A percentile compares a stretch with the other conserved stretches of the same genome.
These are phyloP conservation scores for Colletotrichum tofieldiae DNA, from an alignment of 2,329 filamentous ascomycete genomes.

Conservation along the genomic window DNA sequence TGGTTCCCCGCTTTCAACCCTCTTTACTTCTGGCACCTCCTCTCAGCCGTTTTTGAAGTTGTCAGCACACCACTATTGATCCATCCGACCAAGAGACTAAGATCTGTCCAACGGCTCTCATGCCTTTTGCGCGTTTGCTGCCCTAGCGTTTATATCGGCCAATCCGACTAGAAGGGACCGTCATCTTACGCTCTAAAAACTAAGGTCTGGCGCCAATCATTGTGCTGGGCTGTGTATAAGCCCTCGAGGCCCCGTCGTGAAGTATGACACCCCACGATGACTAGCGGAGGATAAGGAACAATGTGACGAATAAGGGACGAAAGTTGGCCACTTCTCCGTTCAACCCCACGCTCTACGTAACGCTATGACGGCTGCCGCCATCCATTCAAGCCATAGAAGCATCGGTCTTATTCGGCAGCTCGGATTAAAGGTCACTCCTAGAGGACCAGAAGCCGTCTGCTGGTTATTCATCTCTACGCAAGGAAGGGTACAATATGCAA, in stretches of 20 bases:
- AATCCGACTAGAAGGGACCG: constrained; percentile 7
- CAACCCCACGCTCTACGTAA: constrained; percentile 24
- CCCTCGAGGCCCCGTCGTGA: neutral
- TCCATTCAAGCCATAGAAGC: neutral
- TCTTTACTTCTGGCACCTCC: neutral
- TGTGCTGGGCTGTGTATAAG: neutral
- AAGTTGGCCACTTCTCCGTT: neutral
- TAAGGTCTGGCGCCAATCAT: neutral
- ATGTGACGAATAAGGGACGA: constrained; percentile 1
- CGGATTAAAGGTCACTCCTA: too few species aligned
- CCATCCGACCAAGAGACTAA: neutral
- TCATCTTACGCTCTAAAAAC: neutral
- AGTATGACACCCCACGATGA: constrained; percentile 8
- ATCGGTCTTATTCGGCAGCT: neutral
- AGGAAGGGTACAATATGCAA: constrained; percentile 8
- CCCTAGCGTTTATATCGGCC: constrained; percentile 21
- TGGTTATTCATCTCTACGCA: neutral
- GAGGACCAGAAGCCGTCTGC: neutral
- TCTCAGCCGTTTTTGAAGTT: neutral
- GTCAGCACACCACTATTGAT: neutral
- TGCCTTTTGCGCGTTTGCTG: constrained; percentile 10
- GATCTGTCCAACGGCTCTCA: neutral
- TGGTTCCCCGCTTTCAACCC: neutral
- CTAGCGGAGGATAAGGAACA: constrained; percentile 9
- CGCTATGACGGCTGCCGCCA: neutral